Percentiles rank a stretch among this genome's conserved stretches.
Conservation (phyloP, 345 rosid genomes). For the Xanthoceras sorbifolium region DNA sequence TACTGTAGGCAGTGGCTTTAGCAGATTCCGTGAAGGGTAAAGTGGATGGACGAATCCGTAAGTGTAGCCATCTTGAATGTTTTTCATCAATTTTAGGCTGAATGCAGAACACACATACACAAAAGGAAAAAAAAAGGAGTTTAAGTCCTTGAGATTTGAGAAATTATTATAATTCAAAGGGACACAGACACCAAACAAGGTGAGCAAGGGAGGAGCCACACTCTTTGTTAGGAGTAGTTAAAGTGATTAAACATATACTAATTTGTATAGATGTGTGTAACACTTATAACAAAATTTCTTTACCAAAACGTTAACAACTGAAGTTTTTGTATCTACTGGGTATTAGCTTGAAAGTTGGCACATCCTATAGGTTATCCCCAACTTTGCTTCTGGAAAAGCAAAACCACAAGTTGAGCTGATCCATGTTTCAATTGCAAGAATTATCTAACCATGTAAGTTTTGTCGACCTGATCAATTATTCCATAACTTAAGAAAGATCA, state of each 20-base stretch:
- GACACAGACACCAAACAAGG: not conserved
- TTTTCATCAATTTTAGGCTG: conserved; percentile 88
- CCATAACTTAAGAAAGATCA: not conserved
- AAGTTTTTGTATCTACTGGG: not conserved
- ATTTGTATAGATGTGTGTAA: not conserved
- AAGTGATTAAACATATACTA: not conserved
- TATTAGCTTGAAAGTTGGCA: not conserved
- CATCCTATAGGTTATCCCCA: not conserved
- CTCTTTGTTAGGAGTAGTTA: not conserved
- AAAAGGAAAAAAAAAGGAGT: not conserved
- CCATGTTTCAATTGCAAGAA: too few relatives aligned
- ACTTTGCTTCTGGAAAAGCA: not conserved
- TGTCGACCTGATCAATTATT: too few relatives aligned
- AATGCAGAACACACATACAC: conserved; percentile 7
- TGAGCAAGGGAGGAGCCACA: not conserved
- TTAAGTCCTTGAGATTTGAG: not conserved
- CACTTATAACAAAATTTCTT: not conserved
- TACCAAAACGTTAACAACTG: not conserved
- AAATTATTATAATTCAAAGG: not conserved
- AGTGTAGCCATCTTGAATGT: conserved; percentile 84
- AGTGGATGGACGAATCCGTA: conserved; percentile 81
- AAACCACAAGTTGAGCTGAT: not conserved
- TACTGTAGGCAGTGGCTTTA: conserved; percentile 42
- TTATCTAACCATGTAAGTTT: too few relatives aligned
- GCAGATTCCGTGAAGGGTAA: conserved; percentile 63